These are phyloP conservation scores for Pythium myriotylum DNA, from an alignment of 352 stramenopile species.

Conservation along the genomic window DNA sequence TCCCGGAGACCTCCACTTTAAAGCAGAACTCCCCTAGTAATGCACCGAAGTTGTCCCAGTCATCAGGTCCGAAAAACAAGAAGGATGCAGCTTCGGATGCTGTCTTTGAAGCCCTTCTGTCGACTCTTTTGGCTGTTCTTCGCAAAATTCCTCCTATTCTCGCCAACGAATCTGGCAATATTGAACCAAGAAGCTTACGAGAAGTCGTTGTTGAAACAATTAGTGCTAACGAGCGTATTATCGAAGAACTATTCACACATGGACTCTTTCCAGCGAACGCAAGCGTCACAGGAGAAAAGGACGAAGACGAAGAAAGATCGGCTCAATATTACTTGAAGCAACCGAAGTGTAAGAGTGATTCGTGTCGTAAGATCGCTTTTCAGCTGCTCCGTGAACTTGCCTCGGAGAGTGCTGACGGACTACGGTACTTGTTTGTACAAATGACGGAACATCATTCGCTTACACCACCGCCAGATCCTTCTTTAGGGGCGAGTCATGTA, in stretches of 20 bases:
- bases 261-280: conserved; percentile 28
- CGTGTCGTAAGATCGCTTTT: conserved; percentile 74
- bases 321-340: conserved; percentile 79
- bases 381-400: conserved; percentile 73
- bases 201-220: conserved; percentile 27
- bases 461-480: conserved; percentile 42
- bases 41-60: conserved; percentile 1
- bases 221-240: conserved; percentile 26
- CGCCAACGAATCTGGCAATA: conserved; percentile 43
- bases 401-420: conserved; percentile 55
- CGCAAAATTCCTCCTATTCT: conserved; percentile 39
- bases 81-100: conserved; percentile 17
- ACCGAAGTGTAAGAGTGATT: conserved; percentile 81
- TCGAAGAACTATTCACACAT: conserved; percentile 30
- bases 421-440: conserved; percentile 71
- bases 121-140: conserved; percentile 24
- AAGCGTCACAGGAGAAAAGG: conserved; percentile 16
- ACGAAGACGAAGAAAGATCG: conserved; percentile 31
- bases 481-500: conserved; percentile 1
- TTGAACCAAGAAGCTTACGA: conserved; percentile 33
- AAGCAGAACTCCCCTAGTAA: neutral
- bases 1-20: neutral
- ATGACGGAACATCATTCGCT: conserved; percentile 82
- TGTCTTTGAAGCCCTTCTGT: conserved; percentile 25
- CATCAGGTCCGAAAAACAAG: neutral